Base-by-base conservation (phyloP, 1,284 basidiomycete genomes). In the Cerioporus squamosus region DNA sequence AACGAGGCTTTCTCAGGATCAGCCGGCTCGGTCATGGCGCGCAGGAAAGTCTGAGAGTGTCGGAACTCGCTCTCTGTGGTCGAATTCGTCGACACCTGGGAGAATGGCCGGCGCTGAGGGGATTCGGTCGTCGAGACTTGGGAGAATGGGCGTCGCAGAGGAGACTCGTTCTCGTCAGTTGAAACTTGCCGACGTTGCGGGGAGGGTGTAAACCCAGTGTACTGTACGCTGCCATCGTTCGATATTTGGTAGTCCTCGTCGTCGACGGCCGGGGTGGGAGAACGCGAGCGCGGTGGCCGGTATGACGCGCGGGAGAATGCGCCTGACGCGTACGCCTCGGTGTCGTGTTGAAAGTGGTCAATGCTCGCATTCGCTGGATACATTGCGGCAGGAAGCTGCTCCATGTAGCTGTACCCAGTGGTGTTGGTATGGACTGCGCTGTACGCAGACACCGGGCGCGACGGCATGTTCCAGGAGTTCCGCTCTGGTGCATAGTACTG, bases 181-280 rank as follows among this genome's bases (percentile, higher is more conserved):
- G 26, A 29, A 22, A 53, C 45, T 17, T 55, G 57, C 9, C 54
- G 57, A n/a, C 62, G 62, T 15, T 62, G 56, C 1, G 68, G 59
- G 0, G 66, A 59, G 3, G 69, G 65, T 3, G 75, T 66, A 50
- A 73, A 70, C 22, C 81, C 81, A 1, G 78, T 81, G 63, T 84
- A 80, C 59, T 86, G 82, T 23, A 83, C 70, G 55, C 81, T 81
- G 40, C 80, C 80, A 56, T 84, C 75, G 17, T 77, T 82, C 7
- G 82, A 79, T 26, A 86, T 76, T 57, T 79, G 78, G 59, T 88
- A 88, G 65, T 86, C 86, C 59, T 89, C 88, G 44, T 89, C 86
- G 44, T 88, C 88, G 14, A 81, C 80, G 7, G 85, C 84, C 9
- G 88, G 87, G 2, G 89, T 90, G 0, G 88, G 88, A 3, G 89